phyloP scores from a whole-genome alignment of 192 early-diverging fungal genomes.

The Chytriomyces sp. region DNA sequence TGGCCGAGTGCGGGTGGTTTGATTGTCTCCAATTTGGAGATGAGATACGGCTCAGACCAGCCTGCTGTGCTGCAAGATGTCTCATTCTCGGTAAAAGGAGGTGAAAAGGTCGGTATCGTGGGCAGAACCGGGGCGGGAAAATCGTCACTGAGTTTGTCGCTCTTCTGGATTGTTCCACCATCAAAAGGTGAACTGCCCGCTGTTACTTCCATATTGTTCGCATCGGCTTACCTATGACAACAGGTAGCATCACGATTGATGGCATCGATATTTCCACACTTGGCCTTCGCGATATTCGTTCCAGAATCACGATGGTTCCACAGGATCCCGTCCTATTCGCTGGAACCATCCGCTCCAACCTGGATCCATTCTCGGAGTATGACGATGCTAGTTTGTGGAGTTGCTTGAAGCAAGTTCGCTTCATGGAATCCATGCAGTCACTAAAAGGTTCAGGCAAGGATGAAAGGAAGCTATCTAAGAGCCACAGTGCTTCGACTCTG shows the following conservation, averaged over 20 bases:
- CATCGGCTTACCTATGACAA: no score
- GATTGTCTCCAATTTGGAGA: constrained; percentile 62
- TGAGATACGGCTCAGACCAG: constrained; percentile 75
- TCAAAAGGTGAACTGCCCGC: no score
- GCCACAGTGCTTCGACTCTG: constrained; percentile 1
- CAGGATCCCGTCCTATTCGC: constrained; percentile 68
- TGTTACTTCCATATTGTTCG: no score
- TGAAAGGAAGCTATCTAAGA: neutral
- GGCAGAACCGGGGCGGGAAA: constrained; percentile 81
- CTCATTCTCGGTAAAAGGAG: constrained; percentile 66
- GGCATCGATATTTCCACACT: constrained; percentile 66
- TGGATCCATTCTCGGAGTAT: constrained; percentile 77
- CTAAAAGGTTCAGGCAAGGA: neutral
- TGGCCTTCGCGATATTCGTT: constrained; percentile 61
- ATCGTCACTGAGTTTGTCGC: constrained; percentile 66
- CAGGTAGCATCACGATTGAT: constrained; percentile 72
- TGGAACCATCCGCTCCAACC: constrained; percentile 72
- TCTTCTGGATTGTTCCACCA: constrained; percentile 72
- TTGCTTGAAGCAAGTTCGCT: constrained; percentile 72
- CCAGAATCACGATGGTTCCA: constrained; percentile 56
- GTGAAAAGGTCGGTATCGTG: constrained; percentile 50
- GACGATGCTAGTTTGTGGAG: constrained; percentile 74
- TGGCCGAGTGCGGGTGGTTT: constrained; percentile 77
- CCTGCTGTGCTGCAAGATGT: constrained; percentile 68
- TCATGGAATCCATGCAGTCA: constrained; percentile 53